Base-by-base conservation (phyloP, 129 eudicot species). In the Arctium lappa region DNA sequence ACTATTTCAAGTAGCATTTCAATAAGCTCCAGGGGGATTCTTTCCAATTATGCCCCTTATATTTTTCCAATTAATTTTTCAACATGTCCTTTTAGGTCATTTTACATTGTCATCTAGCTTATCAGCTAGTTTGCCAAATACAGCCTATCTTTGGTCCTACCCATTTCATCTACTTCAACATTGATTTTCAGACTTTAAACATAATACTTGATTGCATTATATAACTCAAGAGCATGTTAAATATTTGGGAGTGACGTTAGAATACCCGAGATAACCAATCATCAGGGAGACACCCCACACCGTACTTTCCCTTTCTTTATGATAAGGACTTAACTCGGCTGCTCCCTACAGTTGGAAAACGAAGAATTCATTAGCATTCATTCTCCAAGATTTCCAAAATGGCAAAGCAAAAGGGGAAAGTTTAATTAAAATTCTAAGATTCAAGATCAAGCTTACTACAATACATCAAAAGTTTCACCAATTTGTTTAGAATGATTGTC, bases 241-340 rank as follows among this genome's bases (percentile, higher is more conserved):
- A 18, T 62, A 22, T 32, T 62, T n/a, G 69, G 29, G 69, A 22
- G 32, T 27, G 34, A 66, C 12, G 12, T 40, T 69, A 37, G 48
- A 82, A 73, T 96, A 96, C 99, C 99, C 98, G 76, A 96, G 95
- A 89, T 96, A 96, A 79, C 99, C 98, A 75, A 90, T 68, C 99
- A 96, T 93, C 82, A 96, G 82, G 69, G 95, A 96, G 70, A 93
- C 93, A 42, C 99, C 99, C 99, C 99, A 96, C 81, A 91, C 86
- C 37, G 99, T 96, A 87, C 98, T 96, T 73, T 93, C 99, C 76
- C 97, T 85, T 85, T 89, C 99, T 53, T 82, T 91, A 77, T 73
- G 93, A 87, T 88, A 89, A 42, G 98, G 97, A 80, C 88, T 93
- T 42, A 84, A 76, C 81, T 96, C 99, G 39, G 85, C 88, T 83